Base-by-base conservation (phyloP, 441 rosid genomes). In the Croton setiger region DNA sequence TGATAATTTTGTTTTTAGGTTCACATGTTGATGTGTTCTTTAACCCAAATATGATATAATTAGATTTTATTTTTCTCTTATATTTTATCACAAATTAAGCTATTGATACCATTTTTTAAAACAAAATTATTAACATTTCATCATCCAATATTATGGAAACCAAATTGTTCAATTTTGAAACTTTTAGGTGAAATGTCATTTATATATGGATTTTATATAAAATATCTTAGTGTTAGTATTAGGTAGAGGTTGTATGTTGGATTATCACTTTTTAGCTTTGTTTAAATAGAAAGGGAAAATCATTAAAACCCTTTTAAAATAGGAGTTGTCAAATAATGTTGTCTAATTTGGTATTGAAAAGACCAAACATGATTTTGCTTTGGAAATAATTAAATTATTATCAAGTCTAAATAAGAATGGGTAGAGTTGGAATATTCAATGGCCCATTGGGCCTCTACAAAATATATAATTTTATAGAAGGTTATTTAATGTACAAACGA, bases 331-430 rank as follows among this genome's bases (percentile, higher is more conserved):
- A 67, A 17, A 54, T 37, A 48, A 52, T 66, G 61, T 41, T 66
- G 51, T 66, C 52, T 49, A 66, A 66, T 55, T 56, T 55, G 70
- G 63, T 67, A 67, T 2, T 67, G 70, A 67, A 55, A 53, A 53
- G 70, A 67, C 63, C 54, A 44, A 44, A 56, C 62, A 20, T 39
- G 36, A 9, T 43, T 52, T 13, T 56, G 23, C 5, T 23, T 41
- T 44, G 20, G 9, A 5, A 18, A 52, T 6, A 18, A 5, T 17
- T 7, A 18, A 52, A 51, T 49, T 48, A 51, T 49, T 48, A 49
- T 64, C 35, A 11, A 48, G 17, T 33, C 7, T 20, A 52, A 36
- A 39, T 21, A 61, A 39, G 45, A 39, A 60, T 33, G 20, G 44
- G 13, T 62, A 33, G 20, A 41, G 52, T 20, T 41, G 43, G 0